A percentile compares a stretch with the other conserved stretches of the same genome.
Evolutionary conservation across 345 rosid species (phyloP).

Genomic region (Luvunga scandens): DNA sequence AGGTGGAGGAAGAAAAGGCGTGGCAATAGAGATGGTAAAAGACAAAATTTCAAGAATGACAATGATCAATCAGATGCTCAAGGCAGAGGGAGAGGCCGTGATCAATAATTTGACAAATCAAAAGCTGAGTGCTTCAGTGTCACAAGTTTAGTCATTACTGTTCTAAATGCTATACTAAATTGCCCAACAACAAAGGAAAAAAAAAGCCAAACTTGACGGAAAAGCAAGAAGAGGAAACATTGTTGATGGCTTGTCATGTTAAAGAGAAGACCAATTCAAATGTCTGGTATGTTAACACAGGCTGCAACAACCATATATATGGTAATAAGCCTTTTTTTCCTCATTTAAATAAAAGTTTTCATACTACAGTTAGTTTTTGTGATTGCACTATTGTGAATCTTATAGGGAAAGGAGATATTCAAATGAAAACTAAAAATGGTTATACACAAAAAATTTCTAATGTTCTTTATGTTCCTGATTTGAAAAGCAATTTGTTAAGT

Average conservation of each 20-base stretch:
- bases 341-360: not conserved
- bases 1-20: not conserved
- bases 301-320: not conserved
- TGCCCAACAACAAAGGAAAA: not conserved
- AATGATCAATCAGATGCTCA: too few species aligned
- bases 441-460: not conserved
- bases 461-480: not conserved
- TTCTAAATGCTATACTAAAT: not conserved
- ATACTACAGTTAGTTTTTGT: not conserved
- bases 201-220: not conserved
- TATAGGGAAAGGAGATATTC: not conserved
- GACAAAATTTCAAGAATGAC: too few species aligned
- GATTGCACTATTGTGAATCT: not conserved
- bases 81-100: not conserved
- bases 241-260: not conserved
- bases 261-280: not conserved
- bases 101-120: not conserved
- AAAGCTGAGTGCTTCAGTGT: not conserved
- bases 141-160: not conserved
- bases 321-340: not conserved
- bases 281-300: too few species aligned
- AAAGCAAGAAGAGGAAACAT: not conserved
- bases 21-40: too few species aligned
- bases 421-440: not conserved
- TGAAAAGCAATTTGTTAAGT: too few species aligned